Evolutionary conservation across 139 green algal genomes (phyloP).

Genomic region (Micromonas pusilla): DNA sequence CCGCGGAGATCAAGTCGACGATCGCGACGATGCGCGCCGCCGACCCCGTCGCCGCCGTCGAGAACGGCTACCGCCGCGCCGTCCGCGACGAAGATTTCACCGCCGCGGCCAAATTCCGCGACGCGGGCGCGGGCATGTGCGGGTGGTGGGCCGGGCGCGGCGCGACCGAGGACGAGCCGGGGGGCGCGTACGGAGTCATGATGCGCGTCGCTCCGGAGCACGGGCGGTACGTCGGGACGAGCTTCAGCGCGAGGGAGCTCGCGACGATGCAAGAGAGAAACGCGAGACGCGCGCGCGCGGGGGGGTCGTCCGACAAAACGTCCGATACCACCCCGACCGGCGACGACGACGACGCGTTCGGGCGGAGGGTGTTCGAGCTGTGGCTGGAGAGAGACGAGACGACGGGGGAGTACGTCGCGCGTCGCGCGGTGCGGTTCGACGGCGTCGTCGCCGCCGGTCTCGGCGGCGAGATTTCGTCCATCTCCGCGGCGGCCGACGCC

Average conservation of each 20-base stretch:
- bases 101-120: not conserved
- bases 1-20: not conserved
- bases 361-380: not conserved
- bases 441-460: no score
- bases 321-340: no score
- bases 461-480: no score
- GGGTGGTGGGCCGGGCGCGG: slow-evolving; percentile 12
- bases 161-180: not conserved
- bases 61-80: not conserved
- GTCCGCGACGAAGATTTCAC: not conserved
- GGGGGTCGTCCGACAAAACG: no score
- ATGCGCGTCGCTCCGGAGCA: not conserved
- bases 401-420: not conserved
- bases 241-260: slow-evolving; percentile 4
- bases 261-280: not conserved
- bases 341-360: no score
- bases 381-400: not conserved
- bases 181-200: not conserved
- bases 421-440: not conserved
- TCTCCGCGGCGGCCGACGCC: no score
- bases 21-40: not conserved
- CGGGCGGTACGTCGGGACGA: slow-evolving; percentile 3
- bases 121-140: not conserved
- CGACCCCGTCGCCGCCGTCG: no score
- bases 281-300: no score